Evolutionary conservation across 257 asterid genomes (phyloP), one percentile per base, ranked within the genome.

Genomic region (Capsicum chinense): DNA sequence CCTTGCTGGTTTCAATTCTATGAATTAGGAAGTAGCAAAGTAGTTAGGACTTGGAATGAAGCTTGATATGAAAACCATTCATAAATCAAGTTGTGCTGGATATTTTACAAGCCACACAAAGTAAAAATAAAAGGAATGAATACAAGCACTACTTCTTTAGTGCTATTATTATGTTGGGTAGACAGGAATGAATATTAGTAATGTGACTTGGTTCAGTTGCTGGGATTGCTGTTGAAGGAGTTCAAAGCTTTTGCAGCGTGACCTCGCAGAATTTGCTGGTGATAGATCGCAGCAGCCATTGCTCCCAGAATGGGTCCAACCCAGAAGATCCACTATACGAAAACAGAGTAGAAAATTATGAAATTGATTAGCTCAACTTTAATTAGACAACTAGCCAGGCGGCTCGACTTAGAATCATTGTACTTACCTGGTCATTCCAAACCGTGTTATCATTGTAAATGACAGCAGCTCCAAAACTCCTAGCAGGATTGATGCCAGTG

Each of bases 271-370:
- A 85, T 54, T 14, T 79, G 74, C 64, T 85, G 87, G 57, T 85
- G 74, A 59, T 80, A 85, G 7, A 64, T 17, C 5, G 71, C 56
- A n/a, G 84, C 87, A 35, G 12, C 74, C 84, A 79, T 3, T 56
- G 87, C 87, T 85, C 87, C 87, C 19, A 79, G 5, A 80, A 68
- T 39, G n/a, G 87, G 87, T 26, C 87, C 87, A 39, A 85, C 84
- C 84, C 87, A 85, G 84, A 79, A 85, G 50, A 85, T 79, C 87
- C 87, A 80, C 87, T 85, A 2, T 15, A 56, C 44, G 5, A 21
- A 69, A 26, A 69, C 13, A 50, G 44, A 74, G 48, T 6, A 73
- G 42, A 12, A 6, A 73, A 0, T 26, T 11, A 42, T 35, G 14
- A 56, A 19, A 82, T 33, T 9, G 47, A 35, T 0, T n/a, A 56